phyloP scores from a whole-genome alignment of 2,329 filamentous ascomycete genomes.

The Alternaria arborescens region DNA sequence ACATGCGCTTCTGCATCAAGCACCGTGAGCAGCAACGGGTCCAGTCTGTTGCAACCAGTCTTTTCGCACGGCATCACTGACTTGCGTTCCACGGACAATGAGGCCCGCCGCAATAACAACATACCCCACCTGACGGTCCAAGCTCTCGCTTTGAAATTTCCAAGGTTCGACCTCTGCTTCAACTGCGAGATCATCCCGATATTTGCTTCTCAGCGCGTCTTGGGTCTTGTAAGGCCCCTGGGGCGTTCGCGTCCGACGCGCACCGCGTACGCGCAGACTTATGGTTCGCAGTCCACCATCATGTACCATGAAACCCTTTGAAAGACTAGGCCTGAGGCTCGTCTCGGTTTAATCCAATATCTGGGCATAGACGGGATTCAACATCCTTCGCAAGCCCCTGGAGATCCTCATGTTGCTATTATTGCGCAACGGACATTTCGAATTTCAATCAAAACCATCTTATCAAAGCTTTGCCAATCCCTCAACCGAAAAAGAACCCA shows the following conservation, averaged over 20 bases:
- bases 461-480: slow-evolving; percentile 2
- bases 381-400: slow-evolving; percentile 8
- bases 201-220: slow-evolving; percentile 18
- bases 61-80: slow-evolving; percentile 18
- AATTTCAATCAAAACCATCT: not conserved
- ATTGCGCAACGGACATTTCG: slow-evolving; percentile 5
- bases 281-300: slow-evolving; percentile 13
- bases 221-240: slow-evolving; percentile 14
- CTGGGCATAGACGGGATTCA: slow-evolving; percentile 1
- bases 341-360: slow-evolving; percentile 5
- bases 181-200: slow-evolving; percentile 26
- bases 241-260: slow-evolving; percentile 19
- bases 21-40: slow-evolving; percentile 15
- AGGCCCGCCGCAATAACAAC: slow-evolving; percentile 29
- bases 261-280: slow-evolving; percentile 14
- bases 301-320: slow-evolving; percentile 15
- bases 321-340: not conserved
- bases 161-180: slow-evolving; percentile 32
- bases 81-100: slow-evolving; percentile 28
- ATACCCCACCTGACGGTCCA: slow-evolving; percentile 34
- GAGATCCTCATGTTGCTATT: slow-evolving; percentile 4
- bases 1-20: slow-evolving; percentile 20
- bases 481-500: not conserved
- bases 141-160: slow-evolving; percentile 27
- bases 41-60: slow-evolving; percentile 20